Percentiles rank a stretch among this genome's conserved stretches.
phyloP scores from a whole-genome alignment of 202 grass and related monocot species.

The Carex arenaria region DNA sequence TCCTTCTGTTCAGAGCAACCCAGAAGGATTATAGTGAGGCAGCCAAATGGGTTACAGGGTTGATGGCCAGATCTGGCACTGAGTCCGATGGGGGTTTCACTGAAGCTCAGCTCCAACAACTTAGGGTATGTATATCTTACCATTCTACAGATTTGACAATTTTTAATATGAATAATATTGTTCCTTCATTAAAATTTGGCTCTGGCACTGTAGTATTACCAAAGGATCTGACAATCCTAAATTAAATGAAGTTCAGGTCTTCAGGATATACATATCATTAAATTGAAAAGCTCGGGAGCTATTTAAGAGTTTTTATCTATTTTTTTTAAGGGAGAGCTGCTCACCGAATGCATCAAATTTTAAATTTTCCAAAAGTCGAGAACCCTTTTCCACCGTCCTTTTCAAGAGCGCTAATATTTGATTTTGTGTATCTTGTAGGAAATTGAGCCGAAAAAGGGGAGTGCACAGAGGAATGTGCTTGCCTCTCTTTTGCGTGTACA shows the following conservation, averaged over 20 bases:
- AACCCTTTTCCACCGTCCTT: neutral
- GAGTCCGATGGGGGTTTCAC: conserved; percentile 78
- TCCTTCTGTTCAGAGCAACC: conserved; percentile 79
- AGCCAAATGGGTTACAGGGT: conserved; percentile 63
- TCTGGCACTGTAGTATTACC: neutral
- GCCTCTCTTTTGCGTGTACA: conserved; percentile 77
- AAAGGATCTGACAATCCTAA: neutral
- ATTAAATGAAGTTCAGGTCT: neutral
- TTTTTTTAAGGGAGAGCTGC: neutral
- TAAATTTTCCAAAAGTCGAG: neutral
- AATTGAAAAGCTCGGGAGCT: neutral
- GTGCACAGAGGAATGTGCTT: conserved; percentile 54
- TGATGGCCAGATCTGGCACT: conserved; percentile 87
- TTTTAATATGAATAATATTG: neutral
- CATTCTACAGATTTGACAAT: neutral
- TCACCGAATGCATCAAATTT: neutral
- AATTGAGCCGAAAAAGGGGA: conserved; percentile 69
- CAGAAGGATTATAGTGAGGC: conserved; percentile 89
- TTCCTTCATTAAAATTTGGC: neutral
- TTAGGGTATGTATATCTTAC: conserved; percentile 49
- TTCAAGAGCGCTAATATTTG: neutral
- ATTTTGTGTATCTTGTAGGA: conserved; percentile 42
- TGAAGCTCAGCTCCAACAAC: conserved; percentile 90
- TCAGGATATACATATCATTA: neutral
- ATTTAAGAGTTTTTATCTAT: neutral